Evolutionary conservation across 495 filamentous ascomycete species (phyloP).

Genomic region (Penicillium bialowiezense): DNA sequence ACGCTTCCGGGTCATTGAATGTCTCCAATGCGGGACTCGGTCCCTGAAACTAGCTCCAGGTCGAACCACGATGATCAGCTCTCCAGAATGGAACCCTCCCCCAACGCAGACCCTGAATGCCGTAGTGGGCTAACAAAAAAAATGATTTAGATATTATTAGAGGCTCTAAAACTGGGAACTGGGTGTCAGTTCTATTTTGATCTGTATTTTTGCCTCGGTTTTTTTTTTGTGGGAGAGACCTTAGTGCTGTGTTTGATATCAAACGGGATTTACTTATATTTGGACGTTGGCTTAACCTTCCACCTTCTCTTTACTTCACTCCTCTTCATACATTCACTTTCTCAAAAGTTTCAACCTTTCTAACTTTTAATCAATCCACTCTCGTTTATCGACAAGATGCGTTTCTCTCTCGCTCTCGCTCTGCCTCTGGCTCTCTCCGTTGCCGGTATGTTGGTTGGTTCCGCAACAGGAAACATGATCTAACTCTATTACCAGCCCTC

Average conservation of each 20-base stretch:
- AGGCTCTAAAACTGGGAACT: neutral
- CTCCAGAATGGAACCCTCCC: neutral
- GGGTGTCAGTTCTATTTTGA: slow-evolving; percentile 2
- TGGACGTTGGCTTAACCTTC: neutral
- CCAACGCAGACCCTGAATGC: neutral
- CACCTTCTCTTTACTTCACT: neutral
- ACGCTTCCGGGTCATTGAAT: too few species aligned
- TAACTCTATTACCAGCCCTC: slow-evolving; percentile 23
- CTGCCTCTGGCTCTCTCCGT: slow-evolving; percentile 25
- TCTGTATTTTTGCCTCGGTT: slow-evolving; percentile 3
- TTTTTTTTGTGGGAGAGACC: neutral
- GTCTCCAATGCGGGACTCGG: neutral
- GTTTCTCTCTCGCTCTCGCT: slow-evolving; percentile 21
- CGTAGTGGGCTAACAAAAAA: neutral
- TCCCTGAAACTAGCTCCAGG: slow-evolving; percentile 2
- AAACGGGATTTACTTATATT: neutral
- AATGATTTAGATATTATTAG: slow-evolving; percentile 22
- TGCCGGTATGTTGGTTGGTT: slow-evolving; percentile 11
- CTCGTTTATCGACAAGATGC: slow-evolving; percentile 19
- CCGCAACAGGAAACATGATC: neutral
- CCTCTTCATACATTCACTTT: slow-evolving; percentile 1
- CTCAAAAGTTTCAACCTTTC: neutral
- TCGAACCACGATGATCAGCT: neutral
- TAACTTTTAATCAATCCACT: neutral
- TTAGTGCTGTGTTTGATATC: neutral